Percentiles rank a stretch among this genome's conserved stretches.
These are phyloP conservation scores for Trichoderma reesei DNA, from an alignment of 495 filamentous ascomycete genomes.

Conservation along the genomic window DNA sequence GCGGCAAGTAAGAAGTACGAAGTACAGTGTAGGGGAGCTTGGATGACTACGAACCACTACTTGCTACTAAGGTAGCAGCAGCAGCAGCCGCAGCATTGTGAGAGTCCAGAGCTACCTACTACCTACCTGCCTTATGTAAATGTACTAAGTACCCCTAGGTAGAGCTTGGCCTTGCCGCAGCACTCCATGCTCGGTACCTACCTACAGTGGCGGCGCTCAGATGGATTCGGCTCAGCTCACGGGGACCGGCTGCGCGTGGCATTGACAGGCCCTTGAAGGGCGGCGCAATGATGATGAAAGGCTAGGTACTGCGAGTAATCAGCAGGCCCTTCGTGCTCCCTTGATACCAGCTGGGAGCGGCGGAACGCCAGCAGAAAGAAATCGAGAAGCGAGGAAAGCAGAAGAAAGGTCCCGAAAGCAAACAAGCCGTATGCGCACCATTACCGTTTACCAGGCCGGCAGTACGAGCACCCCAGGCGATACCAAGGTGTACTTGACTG, in stretches of 20 bases:
- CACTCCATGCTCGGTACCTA: too few species aligned
- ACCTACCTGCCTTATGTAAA: too few species aligned
- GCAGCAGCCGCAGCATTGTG: background rate
- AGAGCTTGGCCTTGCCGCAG: too few species aligned
- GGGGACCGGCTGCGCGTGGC: background rate
- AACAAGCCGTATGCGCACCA: too few species aligned
- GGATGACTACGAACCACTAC: background rate
- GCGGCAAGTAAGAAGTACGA: background rate
- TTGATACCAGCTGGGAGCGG: too few species aligned
- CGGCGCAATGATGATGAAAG: too few species aligned
- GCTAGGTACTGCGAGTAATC: too few species aligned
- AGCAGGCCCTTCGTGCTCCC: too few species aligned
- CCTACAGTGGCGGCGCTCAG: background rate
- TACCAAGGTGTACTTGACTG: too few species aligned
- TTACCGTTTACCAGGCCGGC: too few species aligned
- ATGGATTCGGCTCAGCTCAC: background rate
- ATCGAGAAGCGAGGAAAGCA: background rate
- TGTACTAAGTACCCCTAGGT: background rate
- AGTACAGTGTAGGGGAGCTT: too few species aligned
- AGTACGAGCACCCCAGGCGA: too few species aligned
- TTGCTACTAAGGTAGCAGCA: background rate
- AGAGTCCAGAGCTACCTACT: background rate
- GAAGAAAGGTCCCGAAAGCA: background rate
- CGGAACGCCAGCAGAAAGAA: background rate
- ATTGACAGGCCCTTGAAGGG: background rate